A percentile compares a stretch with the other conserved stretches of the same genome.
Evolutionary conservation across 2,329 filamentous ascomycete species (phyloP).

Genomic region (Hymenoscyphus repandus): DNA sequence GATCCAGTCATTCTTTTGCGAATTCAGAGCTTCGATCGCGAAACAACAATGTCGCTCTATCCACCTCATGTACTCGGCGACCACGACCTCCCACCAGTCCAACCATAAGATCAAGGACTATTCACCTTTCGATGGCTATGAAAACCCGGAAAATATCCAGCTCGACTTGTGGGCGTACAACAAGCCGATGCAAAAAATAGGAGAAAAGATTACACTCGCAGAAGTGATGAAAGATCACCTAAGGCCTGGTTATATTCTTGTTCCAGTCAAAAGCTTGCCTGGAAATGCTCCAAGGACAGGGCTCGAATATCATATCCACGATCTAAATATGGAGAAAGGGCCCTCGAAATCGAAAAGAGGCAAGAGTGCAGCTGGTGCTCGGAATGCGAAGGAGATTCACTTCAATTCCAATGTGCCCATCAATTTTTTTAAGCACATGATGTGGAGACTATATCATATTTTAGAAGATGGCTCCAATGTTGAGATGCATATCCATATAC

Average conservation of each 20-base stretch:
- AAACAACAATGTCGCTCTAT: not conserved
- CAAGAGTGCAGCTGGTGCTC: too few species aligned
- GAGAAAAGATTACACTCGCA: not conserved
- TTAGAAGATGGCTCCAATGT: too few species aligned
- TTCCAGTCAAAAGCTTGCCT: too few species aligned
- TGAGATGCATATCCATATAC: too few species aligned
- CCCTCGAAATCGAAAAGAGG: too few species aligned
- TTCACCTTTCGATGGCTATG: not conserved
- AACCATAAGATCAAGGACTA: not conserved
- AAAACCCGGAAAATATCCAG: not conserved
- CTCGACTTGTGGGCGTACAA: not conserved
- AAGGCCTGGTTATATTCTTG: not conserved
- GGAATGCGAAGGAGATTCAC: too few species aligned
- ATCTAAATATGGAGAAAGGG: too few species aligned
- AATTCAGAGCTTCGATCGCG: not conserved
- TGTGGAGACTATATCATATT: too few species aligned
- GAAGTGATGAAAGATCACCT: not conserved
- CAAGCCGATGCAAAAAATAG: not conserved
- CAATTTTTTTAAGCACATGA: too few species aligned
- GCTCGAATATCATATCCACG: too few species aligned
- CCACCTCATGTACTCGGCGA: not conserved
- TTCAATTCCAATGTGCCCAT: too few species aligned
- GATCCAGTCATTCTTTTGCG: not conserved
- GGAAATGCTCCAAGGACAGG: too few species aligned
- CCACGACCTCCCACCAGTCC: not conserved